Conservation (phyloP, 345 rosid genomes). For the Murraya paniculata region DNA sequence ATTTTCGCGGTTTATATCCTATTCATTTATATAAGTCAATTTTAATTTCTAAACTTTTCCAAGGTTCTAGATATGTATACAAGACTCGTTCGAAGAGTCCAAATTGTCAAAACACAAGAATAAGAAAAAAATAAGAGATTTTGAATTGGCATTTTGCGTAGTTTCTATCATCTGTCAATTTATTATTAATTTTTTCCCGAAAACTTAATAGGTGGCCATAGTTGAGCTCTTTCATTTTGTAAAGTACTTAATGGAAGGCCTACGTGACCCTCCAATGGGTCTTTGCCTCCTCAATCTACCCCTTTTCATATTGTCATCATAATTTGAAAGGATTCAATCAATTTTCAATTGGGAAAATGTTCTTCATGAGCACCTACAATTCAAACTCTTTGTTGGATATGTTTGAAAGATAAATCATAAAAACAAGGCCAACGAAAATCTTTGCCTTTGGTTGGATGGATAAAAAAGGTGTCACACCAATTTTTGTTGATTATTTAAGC, state of each 20-base stretch:
- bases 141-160: background rate
- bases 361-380: background rate
- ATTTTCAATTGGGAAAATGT: background rate
- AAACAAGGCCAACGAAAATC: background rate
- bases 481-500: background rate
- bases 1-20: background rate
- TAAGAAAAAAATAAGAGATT: background rate
- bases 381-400: background rate
- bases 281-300: slow-evolving; percentile 1
- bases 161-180: background rate
- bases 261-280: background rate
- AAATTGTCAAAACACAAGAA: background rate
- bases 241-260: background rate
- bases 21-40: background rate
- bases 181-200: background rate
- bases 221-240: background rate
- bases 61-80: background rate
- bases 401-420: background rate
- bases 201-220: background rate
- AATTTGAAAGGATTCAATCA: slow-evolving; percentile 6
- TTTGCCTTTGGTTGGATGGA: background rate
- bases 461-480: background rate
- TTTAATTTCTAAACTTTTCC: background rate
- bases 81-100: background rate
- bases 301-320: background rate